Evolutionary conservation across 257 asterid genomes (phyloP).

Genomic region (Cynanchum wilfordii): DNA sequence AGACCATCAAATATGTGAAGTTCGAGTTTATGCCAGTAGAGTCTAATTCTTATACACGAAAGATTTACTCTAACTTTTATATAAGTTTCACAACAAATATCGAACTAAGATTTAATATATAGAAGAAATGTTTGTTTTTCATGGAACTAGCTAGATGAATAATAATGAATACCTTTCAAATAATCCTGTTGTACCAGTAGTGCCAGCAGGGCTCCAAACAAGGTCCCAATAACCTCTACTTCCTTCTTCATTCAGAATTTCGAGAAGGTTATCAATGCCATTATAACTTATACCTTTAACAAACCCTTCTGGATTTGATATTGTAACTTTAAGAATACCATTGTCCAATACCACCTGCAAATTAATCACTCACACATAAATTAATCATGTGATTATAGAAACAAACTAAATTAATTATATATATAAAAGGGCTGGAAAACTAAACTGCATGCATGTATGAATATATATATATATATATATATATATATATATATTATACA

Average conservation of each 20-base stretch:
- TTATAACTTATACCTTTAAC: constrained; percentile 49
- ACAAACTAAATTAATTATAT: too few species aligned
- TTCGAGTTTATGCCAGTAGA: too few species aligned
- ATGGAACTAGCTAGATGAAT: too few species aligned
- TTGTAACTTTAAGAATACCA: constrained; percentile 51
- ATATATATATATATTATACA: too few species aligned
- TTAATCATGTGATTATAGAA: neutral
- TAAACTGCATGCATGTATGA: too few species aligned
- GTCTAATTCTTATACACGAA: too few species aligned
- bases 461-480: neutral
- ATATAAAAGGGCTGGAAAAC: too few species aligned
- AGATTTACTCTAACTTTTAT: too few species aligned
- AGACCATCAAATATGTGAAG: too few species aligned
- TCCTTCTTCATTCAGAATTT: constrained; percentile 39
- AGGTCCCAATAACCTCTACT: constrained; percentile 80
- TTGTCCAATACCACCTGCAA: constrained; percentile 66
- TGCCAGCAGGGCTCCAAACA: constrained; percentile 50
- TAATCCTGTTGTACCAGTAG: constrained; percentile 42
- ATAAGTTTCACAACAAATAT: too few species aligned
- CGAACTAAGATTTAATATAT: too few species aligned
- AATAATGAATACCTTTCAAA: constrained; percentile 35
- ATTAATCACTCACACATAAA: neutral
- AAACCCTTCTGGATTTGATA: constrained; percentile 62
- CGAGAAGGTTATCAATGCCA: constrained; percentile 56
- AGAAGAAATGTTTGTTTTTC: too few species aligned